Evolutionary conservation across 2,329 filamentous ascomycete genomes (phyloP), one percentile per base, ranked within the genome.

Genomic region (Xylariaceae sp.): DNA sequence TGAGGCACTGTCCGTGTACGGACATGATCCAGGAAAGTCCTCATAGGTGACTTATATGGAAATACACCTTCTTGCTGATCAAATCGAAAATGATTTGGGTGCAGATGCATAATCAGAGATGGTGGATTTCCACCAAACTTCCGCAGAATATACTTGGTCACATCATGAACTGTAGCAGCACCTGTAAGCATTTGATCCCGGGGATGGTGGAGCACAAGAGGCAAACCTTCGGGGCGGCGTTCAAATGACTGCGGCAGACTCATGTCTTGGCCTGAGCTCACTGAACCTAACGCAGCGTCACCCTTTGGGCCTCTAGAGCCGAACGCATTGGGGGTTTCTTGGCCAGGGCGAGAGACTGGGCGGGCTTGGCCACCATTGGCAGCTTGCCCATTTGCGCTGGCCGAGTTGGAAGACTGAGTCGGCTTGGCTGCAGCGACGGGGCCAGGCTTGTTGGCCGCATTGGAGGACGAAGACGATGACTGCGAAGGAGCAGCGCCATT

Each of bases 51-150:
- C 68, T 90, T 90, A 74, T 97, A 97, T 4, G 85, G 82, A 68
- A 96, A 97, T 71, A 89, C 93, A 70, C 92, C 90, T 73, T 96
- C 92, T 74, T 97, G 93, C 68, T 92, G 86, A 67, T 97, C 93
- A 75, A 99, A 96, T 59, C 89, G 86, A 72, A 96, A 97, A 74
- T 96, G 88, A 3, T 84, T 91, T 8, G 86, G 82, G 71, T 97
- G 87, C 37, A 99, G 79, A 72, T 97, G 92, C 23, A 99, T 79
- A 54, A 93, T 85, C 23, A 99, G 79, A 3, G 93, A 97, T 0
- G 94, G 92, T 7, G 87, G 84, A 54, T 81, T 81, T 79, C 90
- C 69, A 75, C 80, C 80, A 74, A 88, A 92, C 75, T 92, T 96
- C 67, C 84, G 86, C n/a, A 97, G 79, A 52, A 97, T 91, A 68